Evolutionary conservation across 805 yeast genomes (phyloP).

Genomic region (Zygoascus bituminiphila): DNA sequence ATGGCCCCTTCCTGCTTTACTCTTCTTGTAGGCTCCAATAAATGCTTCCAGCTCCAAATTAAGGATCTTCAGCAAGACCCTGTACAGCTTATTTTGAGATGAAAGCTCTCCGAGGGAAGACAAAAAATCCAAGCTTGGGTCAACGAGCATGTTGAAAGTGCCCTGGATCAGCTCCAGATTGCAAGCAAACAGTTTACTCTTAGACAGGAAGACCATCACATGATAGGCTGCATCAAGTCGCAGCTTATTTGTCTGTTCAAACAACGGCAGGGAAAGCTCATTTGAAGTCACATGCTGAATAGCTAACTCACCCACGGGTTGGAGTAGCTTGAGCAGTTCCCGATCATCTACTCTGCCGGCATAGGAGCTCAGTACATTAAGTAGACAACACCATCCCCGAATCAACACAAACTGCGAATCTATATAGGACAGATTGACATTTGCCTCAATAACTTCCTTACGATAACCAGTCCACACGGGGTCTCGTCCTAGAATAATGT

Average conservation of each 20-base stretch:
- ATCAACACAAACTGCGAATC: constrained; percentile 62
- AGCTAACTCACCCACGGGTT: constrained; percentile 38
- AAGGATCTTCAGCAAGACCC: constrained; percentile 22
- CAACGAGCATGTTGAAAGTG: constrained; percentile 20
- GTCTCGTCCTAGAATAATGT: constrained; percentile 41
- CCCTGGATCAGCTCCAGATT: neutral
- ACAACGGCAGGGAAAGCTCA: constrained; percentile 42
- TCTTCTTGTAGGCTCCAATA: neutral
- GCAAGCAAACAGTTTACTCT: neutral
- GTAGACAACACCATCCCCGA: constrained; percentile 68
- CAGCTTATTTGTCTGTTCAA: constrained; percentile 46
- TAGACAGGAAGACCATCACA: neutral
- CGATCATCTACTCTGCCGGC: constrained; percentile 26
- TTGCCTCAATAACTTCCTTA: constrained; percentile 45
- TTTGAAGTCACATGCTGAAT: constrained; percentile 35
- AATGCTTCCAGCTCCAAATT: constrained; percentile 17
- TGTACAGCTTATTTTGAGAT: constrained; percentile 18
- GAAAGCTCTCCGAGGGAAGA: constrained; percentile 28
- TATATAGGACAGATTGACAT: constrained; percentile 54
- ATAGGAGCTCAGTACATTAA: constrained; percentile 47
- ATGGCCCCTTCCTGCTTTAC: neutral
- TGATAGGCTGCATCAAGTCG: constrained; percentile 58
- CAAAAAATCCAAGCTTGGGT: constrained; percentile 30
- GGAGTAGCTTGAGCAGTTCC: constrained; percentile 11
- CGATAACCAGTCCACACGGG: constrained; percentile 43